phyloP scores from a whole-genome alignment of 2,329 filamentous ascomycete species.

The Chrysoporthe cubensis region DNA sequence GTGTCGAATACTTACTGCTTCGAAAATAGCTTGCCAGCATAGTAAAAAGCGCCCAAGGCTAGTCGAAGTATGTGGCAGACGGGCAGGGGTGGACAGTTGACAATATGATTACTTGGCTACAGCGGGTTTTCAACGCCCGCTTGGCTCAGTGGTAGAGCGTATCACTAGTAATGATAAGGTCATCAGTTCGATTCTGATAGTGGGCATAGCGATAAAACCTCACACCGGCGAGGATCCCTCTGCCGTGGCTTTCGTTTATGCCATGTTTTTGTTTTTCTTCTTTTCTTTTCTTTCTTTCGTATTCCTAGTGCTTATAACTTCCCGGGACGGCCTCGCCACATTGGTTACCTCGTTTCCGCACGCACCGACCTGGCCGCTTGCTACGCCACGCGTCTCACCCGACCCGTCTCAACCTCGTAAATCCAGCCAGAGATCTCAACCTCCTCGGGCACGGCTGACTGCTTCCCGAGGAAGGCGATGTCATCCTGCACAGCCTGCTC shows the following conservation, averaged over 20 bases:
- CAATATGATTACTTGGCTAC: not conserved
- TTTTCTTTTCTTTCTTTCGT: not conserved
- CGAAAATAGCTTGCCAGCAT: too few species aligned
- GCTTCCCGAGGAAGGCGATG: constrained; percentile 63
- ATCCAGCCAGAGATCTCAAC: constrained; percentile 73
- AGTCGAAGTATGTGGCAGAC: not conserved
- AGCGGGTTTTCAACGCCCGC: constrained; percentile 14
- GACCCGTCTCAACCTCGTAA: constrained; percentile 78
- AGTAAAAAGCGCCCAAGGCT: not conserved
- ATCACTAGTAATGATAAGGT: constrained; percentile 31
- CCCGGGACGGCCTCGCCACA: not conserved
- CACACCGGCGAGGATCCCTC: too few species aligned
- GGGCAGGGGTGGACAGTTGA: too few species aligned
- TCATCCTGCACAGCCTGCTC: constrained; percentile 69
- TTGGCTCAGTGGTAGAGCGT: constrained; percentile 34
- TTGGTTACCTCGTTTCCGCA: not conserved
- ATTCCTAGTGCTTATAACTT: not conserved
- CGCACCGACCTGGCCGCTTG: not conserved
- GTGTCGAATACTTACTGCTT: too few species aligned
- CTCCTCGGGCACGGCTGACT: constrained; percentile 61
- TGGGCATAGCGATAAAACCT: constrained; percentile 39
- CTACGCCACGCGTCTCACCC: constrained; percentile 31
- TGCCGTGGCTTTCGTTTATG: too few species aligned
- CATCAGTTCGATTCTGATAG: constrained; percentile 31
- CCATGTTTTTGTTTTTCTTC: not conserved